Evolutionary conservation across 371 early-diverging fungal genomes (phyloP).

Genomic region (Mucor circinelloides): DNA sequence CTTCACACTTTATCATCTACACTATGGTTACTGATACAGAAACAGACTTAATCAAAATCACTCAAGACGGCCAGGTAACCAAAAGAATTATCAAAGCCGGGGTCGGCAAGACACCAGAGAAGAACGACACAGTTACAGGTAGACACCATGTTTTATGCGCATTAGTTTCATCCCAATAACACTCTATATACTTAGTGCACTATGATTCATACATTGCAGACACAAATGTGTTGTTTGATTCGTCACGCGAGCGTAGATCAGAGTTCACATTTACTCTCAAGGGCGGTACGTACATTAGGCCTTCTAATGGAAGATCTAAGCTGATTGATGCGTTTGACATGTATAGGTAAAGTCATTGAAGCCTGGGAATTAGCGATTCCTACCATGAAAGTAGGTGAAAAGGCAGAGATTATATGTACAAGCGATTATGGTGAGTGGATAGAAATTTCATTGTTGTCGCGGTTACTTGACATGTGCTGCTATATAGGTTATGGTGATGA

Average conservation of each 20-base stretch:
- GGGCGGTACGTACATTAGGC: background rate
- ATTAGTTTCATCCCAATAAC: background rate
- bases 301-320: background rate
- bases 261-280: slow-evolving; percentile 21
- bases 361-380: slow-evolving; percentile 65
- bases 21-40: background rate
- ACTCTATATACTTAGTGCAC: slow-evolving; percentile 26
- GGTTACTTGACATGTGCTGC: background rate
- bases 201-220: slow-evolving; percentile 33
- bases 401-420: slow-evolving; percentile 52
- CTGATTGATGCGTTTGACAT: background rate
- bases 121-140: slow-evolving; percentile 31
- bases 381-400: slow-evolving; percentile 64
- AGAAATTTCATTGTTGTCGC: background rate
- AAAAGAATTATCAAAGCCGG: slow-evolving; percentile 39
- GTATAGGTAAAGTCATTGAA: slow-evolving; percentile 53
- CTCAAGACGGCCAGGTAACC: slow-evolving; percentile 40
- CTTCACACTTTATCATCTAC: background rate
- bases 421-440: slow-evolving; percentile 56
- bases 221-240: slow-evolving; percentile 34
- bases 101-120: slow-evolving; percentile 21
- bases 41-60: slow-evolving; percentile 16
- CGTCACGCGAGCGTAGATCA: slow-evolving; percentile 30
- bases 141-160: background rate
- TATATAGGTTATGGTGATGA: slow-evolving; percentile 56